Base-by-base conservation (phyloP, 228 moss, liverwort and hornwort species). In the Sphagnum fallax region DNA sequence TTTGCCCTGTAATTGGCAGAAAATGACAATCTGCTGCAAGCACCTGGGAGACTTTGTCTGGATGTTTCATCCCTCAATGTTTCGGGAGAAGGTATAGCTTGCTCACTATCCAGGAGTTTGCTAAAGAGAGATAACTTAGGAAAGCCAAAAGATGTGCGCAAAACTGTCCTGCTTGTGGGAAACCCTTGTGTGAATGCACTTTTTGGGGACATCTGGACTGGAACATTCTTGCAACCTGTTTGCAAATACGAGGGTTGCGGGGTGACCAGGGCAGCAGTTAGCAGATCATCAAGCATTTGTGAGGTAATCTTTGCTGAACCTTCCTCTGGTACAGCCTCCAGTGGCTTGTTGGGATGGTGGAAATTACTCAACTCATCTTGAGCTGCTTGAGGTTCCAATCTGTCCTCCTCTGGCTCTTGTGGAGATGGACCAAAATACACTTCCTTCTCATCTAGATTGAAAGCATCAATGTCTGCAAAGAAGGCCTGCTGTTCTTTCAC, bases 381-480 rank as follows among this genome's bases (percentile, higher is more conserved):
- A 64, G 83, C 71, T 72, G 76, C 67, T 62, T 84, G 81, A 48
- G 71, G 67, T 65, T 83, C 80, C 15, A 73, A 74, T 47, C 80
- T 82, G 48, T 75, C 70, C 71, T 85, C 75, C 32, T 72, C 74
- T 53, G 65, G 82, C 32, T 72, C 74, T 53, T 67, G 82, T 64
- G 68, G 75, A 72, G 78, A 83, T 67, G 71, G 76, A 18, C 79
- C 73, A 68, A 80, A 78, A 62, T 75, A 87, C 66, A 79, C 81
- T 70, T 92, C 92, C 75, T 92, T 88, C 14, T 85, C 89, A 70
- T 90, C 92, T 74, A 98, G 77, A 64, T 92, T 79, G 78, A 92
- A 98, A 60, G 98, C 85, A 81, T 98, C 98, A 60, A 98, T 82
- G 63, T 89, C 94, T 14, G 91, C 90, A 78, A 98, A 98, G 66